Conservation (phyloP, 129 eudicot genomes). For the Artemisia annua region DNA sequence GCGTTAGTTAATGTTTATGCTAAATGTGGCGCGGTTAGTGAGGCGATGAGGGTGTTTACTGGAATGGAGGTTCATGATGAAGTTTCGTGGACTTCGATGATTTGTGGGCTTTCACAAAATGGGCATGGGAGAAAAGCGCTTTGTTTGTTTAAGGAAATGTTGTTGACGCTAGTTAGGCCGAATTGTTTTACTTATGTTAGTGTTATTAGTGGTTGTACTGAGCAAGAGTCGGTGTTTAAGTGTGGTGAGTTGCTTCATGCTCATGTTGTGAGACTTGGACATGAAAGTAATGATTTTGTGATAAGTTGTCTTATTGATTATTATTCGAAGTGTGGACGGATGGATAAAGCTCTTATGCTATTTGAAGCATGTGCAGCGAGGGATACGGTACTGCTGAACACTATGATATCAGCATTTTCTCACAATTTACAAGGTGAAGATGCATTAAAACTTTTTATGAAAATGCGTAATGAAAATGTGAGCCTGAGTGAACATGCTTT, state of each 20-base stretch:
- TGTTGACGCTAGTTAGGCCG: conserved; percentile 29
- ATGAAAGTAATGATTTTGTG: conserved; percentile 35
- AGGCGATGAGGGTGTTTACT: conserved; percentile 41
- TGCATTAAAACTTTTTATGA: conserved; percentile 30
- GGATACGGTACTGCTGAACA: conserved; percentile 34
- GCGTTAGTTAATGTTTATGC: conserved; percentile 46
- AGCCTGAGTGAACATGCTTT: conserved; percentile 35
- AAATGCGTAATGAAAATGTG: conserved; percentile 25
- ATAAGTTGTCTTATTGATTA: conserved; percentile 44
- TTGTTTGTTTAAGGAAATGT: conserved; percentile 43
- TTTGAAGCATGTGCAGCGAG: conserved; percentile 20
- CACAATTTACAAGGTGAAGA: conserved; percentile 40
- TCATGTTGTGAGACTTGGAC: conserved; percentile 43
- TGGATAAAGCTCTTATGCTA: conserved; percentile 31
- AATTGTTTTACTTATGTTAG: conserved; percentile 51
- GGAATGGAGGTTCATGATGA: conserved; percentile 39
- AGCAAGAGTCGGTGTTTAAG: conserved; percentile 33
- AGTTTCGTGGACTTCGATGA: conserved; percentile 56
- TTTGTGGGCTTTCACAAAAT: conserved; percentile 45
- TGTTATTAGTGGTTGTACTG: conserved; percentile 39
- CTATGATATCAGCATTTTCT: conserved; percentile 41
- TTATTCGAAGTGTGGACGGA: conserved; percentile 46
- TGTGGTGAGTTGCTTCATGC: conserved; percentile 39
- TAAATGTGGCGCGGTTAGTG: conserved; percentile 37
- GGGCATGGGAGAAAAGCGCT: conserved; percentile 40